Base-by-base conservation (phyloP, 2,329 filamentous ascomycete species). In the Cercospora nicotianae region DNA sequence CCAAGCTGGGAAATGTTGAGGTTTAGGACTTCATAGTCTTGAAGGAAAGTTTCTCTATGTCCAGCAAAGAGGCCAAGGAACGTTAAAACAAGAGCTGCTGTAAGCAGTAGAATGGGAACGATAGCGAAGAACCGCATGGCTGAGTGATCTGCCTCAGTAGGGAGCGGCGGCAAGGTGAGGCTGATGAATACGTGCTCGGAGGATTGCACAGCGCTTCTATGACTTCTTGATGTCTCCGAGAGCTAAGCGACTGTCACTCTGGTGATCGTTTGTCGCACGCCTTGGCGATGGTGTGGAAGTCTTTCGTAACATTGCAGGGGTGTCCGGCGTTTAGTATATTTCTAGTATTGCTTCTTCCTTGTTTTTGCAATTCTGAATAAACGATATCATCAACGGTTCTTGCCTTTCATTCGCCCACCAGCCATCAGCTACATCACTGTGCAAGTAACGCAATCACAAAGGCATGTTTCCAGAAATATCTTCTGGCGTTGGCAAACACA, bases 41-140 rank as follows among this genome's bases (percentile, higher is more conserved):
- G 83, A 76, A 90, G 81, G 71, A 88, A 85, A 13, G 79, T 80
- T 65, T 78, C 79, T 71, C 85, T 85, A 42, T 83, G 81, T 31
- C 87, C 87, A 0, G 88, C 87, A 72, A 89, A 88, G 64, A 90
- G 80, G 74, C 84, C 87, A 4, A 89, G 79, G 72, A 89, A 83
- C 18, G 83, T 82, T 59, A 90, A 82, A 18, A 89, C 81, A 33
- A 89, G 84, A 8, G 86, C 85, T 28, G 81, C 82, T 23, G 86
- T 61, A 13, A 61, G 39, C 26, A 61, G 36, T 23, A 61, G 20
- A 30, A 61, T 61, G 36, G 59, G 59, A 13, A 61, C 36, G n/a
- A 61, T 28, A 18, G 33, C 59, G 36, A 48, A 48, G 59, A 39
- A 48, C 13, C 59, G 59, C 59, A 42, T 61, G 26, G 26, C 10